Evolutionary conservation across 73 alveolate genomes (phyloP), one percentile per base, ranked within the genome.

Genomic region (Paramecium tetraurelia): DNA sequence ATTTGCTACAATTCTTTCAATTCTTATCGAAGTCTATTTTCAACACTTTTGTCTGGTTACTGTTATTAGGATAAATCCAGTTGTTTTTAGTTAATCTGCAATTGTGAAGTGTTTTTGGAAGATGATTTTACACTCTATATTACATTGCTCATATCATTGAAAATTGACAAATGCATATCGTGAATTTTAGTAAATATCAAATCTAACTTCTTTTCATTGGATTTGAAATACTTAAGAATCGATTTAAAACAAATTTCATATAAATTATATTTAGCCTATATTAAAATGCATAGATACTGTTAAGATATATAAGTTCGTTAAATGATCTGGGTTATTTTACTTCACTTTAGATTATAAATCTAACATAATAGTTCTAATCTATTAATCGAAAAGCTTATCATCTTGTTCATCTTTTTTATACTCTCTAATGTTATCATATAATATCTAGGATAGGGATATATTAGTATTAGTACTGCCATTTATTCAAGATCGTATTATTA

Each of bases 171-270:
- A 71, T 86, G 89, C 35, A 40, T 76, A 27, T 50, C 44, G n/a
- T 85, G 77, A 24, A 92, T 20, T 92, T 92, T 50, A 35, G 57
- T 48, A 43, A 92, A 29, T 18, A 92, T 86, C 3, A 80, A 14
- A 21, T 93, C 92, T 88, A 93, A 85, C 22, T 83, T 70, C 12
- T 57, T 58, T 58, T 92, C 92, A 46, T 71, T 46, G 4, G 63
- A 46, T 40, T 57, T 92, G 18, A 85, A 44, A 18, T 72, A 18
- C 21, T 77, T 84, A 4, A 85, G 35, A 21, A 92, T 57, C 1
- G 88, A 48, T 20, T 92, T 85, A 24, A 85, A 57, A 29, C 95
- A 92, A 46, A 86, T 35, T 59, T 85, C 95, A 38, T 86, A 92
- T 40, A 85, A 77, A 36, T 86, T 59, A 85, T 38, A 86, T 83